Evolutionary conservation across 257 asterid species (phyloP), one percentile per base, ranked within the genome.

Genomic region (Vinca minor): DNA sequence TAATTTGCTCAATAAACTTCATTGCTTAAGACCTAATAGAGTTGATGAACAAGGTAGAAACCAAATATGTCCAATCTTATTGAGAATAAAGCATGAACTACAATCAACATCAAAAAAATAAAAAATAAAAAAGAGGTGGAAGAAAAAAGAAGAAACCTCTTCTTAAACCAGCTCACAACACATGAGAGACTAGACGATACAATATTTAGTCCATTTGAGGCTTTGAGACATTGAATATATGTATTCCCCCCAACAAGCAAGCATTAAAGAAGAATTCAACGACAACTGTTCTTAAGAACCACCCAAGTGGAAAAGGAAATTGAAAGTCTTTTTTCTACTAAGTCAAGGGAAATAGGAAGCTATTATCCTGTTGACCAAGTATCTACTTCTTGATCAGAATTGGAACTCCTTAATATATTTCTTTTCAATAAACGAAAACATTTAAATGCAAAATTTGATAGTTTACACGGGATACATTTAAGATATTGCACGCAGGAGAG

Each of bases 401-500:
- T 38, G 21, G 54, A 42, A 39, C 57, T 28, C 58, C 13, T 5
- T 10, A 8, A 34, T 20, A 29, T 39, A 1, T 28, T 25, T 29
- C 12, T 25, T 65, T 48, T 36, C 64, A 61, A 32, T 66, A 77
- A 67, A 36, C 47, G 50, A 34, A 50, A 55, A 57, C 63, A 29
- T 32, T 45, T 32, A 0, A 34, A 57, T 57, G 32, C 21, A 5
- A 52, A n/a, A 28, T 12, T n/a, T n/a, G n/a, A n/a, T 28, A 1
- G 12, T 55, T 5, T 28, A 6, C 23, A 28, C 62, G 11, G 29
- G 44, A 48, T 48, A 8, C 29, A 48, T 48, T 48, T 20, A 21
- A 48, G 21, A 1, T 13, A 18, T 48, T 48, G 4, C 9, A 3
- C 58, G 25, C 4, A 25, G 58, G 21, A 52, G 6, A 52, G 34